These are phyloP conservation scores for Neonothopanus nambi DNA, from an alignment of 1,284 basidiomycete genomes.

Conservation along the genomic window DNA sequence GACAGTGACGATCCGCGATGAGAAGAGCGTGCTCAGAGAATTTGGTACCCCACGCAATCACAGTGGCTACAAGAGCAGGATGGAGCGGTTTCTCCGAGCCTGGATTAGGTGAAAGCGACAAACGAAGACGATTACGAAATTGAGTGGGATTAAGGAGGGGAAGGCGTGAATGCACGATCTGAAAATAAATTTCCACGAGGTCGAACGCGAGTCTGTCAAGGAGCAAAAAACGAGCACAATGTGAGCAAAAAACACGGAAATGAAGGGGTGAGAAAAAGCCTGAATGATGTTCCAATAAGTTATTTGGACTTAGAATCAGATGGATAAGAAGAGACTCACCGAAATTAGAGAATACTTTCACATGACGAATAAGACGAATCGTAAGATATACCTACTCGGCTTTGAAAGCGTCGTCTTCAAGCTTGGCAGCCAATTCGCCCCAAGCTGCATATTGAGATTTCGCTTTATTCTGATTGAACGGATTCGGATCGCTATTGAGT, in stretches of 20 bases:
- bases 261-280: constrained; percentile 15
- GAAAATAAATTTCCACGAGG: constrained; percentile 87
- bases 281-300: constrained; percentile 6
- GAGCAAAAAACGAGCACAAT: constrained; percentile 6
- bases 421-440: constrained; percentile 68
- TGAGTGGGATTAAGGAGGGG: constrained; percentile 78
- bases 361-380: constrained; percentile 20
- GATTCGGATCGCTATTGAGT: constrained; percentile 30
- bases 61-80: constrained; percentile 79
- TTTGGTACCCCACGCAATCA: constrained; percentile 91
- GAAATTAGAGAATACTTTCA: constrained; percentile 28
- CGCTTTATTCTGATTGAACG: constrained; percentile 32
- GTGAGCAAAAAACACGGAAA: constrained; percentile 9
- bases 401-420: constrained; percentile 71
- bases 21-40: constrained; percentile 88
- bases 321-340: constrained; percentile 24
- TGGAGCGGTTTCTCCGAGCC: constrained; percentile 47
- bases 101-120: constrained; percentile 37
- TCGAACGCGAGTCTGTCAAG: constrained; percentile 78
- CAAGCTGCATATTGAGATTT: constrained; percentile 58
- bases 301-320: constrained; percentile 7
- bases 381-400: constrained; percentile 62
- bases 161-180: constrained; percentile 82
- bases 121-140: constrained; percentile 68
- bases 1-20: constrained; percentile 72